Conservation (phyloP, 2,329 filamentous ascomycete species). For the Sporothrix pseudoabietina region DNA sequence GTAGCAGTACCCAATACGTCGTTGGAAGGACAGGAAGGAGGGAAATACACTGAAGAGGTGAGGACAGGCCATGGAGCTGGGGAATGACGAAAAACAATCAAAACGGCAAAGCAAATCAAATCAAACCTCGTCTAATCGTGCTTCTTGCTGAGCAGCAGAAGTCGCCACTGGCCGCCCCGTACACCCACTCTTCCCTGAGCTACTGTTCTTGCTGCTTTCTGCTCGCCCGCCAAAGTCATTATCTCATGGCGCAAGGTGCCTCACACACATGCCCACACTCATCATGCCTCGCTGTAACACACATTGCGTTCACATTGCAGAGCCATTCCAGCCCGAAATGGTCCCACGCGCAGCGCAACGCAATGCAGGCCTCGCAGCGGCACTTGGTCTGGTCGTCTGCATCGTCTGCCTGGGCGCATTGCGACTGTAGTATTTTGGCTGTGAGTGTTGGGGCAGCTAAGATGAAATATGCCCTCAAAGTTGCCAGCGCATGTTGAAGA, state of each 20-base stretch:
- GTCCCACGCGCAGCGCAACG: slow-evolving; percentile 8
- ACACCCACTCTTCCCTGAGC: neutral
- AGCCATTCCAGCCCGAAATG: slow-evolving; percentile 15
- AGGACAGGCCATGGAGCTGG: slow-evolving; percentile 10
- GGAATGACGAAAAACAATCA: slow-evolving; percentile 12
- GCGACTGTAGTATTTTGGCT: neutral
- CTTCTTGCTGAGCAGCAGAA: slow-evolving; percentile 1
- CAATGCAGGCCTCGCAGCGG: neutral
- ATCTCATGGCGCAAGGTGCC: neutral
- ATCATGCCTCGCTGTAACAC: neutral
- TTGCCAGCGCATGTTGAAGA: neutral
- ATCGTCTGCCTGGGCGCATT: neutral
- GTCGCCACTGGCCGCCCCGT: slow-evolving; percentile 21
- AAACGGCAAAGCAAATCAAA: slow-evolving; percentile 23
- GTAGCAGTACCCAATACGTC: neutral
- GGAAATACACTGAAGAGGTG: neutral
- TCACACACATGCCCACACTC: neutral
- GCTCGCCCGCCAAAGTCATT: neutral
- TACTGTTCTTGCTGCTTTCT: neutral
- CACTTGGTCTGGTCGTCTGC: slow-evolving; percentile 2
- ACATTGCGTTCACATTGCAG: neutral
- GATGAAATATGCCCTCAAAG: neutral
- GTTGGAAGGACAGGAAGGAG: neutral
- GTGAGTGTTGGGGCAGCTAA: neutral
- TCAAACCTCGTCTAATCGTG: slow-evolving; percentile 24